These are phyloP conservation scores for Monilinia fructigena DNA, from an alignment of 2,329 filamentous ascomycete genomes.

Conservation along the genomic window DNA sequence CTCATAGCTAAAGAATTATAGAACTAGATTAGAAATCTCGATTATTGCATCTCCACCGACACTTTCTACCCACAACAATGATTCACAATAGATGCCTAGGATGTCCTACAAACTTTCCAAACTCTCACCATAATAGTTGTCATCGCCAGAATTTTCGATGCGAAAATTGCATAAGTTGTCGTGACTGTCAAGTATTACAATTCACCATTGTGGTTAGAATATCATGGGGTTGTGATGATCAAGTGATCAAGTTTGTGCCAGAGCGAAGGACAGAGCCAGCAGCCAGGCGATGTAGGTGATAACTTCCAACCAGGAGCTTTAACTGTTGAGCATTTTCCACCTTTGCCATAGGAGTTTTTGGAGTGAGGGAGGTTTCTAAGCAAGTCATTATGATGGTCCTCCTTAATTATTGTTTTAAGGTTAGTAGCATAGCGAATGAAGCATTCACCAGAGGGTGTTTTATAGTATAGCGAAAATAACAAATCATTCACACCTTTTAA, in stretches of 20 bases:
- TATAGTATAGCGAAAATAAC: not conserved
- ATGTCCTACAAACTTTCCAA: too few species aligned
- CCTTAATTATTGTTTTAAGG: not conserved
- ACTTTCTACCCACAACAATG: too few species aligned
- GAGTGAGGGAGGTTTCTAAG: not conserved
- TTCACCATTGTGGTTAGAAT: too few species aligned
- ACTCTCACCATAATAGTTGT: too few species aligned
- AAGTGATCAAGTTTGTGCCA: not conserved
- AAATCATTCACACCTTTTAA: not conserved
- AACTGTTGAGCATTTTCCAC: not conserved
- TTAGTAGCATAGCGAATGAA: not conserved
- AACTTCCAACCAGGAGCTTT: not conserved
- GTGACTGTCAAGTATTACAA: too few species aligned
- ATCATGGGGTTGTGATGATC: not conserved
- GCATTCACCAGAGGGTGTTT: not conserved
- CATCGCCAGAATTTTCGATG: too few species aligned
- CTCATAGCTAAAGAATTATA: not conserved
- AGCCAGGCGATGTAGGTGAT: not conserved
- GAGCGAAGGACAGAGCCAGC: not conserved
- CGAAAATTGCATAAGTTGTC: too few species aligned
- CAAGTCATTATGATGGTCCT: not conserved
- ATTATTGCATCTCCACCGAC: too few species aligned
- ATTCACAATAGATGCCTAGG: too few species aligned
- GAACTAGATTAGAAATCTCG: not conserved
- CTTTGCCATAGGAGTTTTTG: not conserved